Base-by-base conservation (phyloP, 768 basidiomycete genomes). In the Lactifluus subvellereus region DNA sequence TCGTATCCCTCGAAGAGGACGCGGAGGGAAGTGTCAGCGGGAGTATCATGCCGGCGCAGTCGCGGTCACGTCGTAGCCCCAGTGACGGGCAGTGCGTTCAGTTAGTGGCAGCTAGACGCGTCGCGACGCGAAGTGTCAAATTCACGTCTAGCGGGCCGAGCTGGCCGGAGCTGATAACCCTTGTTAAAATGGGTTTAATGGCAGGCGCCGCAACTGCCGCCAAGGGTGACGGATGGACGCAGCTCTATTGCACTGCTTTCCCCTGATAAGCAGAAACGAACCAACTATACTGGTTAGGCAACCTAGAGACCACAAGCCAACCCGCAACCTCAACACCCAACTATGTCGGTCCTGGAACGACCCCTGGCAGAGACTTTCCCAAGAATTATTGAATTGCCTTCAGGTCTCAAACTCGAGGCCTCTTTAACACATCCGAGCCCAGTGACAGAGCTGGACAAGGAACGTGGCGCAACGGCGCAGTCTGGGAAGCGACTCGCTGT, bases 41-140 rank as follows among this genome's bases (percentile, higher is more conserved):
- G 70, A 91, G 83, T 58, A 89, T 81, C 89, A 91, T 91, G 22
- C 13, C 22, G 22, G 47, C 47, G 22, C 13, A 8, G 22, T 13
- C 42, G 16, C 42, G 11, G 42, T 43, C 27, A 27, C 27, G 27
- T 27, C 27, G 27, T 27, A 27, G 27, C 27, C 27, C 27, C 27
- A 3, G 27, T 27, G 27, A 27, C 27, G 2, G 27, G 27, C 27
- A 27, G 27, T 27, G 27, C 27, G 27, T 27, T 27, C 27, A 27
- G 27, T 27, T 27, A 27, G 27, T 27, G 27, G 27, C 27, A 27
- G 2, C 27, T 2, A 2, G 27, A 27, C 42, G 42, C 45, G 45
- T 20, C 45, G 45, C 20, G 45, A 20, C 45, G 6, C 14, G 16
- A 20, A 37, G 9, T 1, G 6, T 8, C 35, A 37, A 37, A 37